Evolutionary conservation across 352 stramenopile species (phyloP).

Genomic region (Aphanomyces astaci): DNA sequence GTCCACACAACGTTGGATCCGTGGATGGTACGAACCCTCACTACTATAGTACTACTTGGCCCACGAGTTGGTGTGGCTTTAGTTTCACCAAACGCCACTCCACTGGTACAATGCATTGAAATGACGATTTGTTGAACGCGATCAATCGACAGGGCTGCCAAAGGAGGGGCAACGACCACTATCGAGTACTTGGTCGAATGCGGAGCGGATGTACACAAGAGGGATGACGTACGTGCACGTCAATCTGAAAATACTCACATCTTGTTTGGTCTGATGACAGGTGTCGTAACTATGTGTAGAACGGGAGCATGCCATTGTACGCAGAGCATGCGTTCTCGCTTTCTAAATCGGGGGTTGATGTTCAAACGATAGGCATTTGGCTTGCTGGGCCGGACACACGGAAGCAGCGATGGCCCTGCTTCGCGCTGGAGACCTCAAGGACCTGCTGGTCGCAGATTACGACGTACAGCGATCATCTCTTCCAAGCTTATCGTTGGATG

Average conservation of each 20-base stretch:
- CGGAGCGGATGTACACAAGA: slow-evolving; percentile 39
- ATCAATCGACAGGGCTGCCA: slow-evolving; percentile 41
- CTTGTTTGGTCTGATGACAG: neutral
- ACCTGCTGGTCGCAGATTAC: slow-evolving; percentile 63
- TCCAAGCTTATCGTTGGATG: neutral
- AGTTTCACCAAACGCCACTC: slow-evolving; percentile 61
- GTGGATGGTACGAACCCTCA: slow-evolving; percentile 50
- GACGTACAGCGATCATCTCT: slow-evolving; percentile 28
- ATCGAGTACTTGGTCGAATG: slow-evolving; percentile 47
- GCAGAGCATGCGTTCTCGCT: no score
- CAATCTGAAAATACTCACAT: neutral
- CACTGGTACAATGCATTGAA: slow-evolving; percentile 43
- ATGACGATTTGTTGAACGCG: neutral
- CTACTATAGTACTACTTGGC: neutral
- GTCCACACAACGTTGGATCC: slow-evolving; percentile 47
- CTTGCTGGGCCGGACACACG: slow-evolving; percentile 58
- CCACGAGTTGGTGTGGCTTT: neutral
- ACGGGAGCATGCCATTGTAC: slow-evolving; percentile 61
- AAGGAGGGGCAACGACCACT: slow-evolving; percentile 40
- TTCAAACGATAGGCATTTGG: slow-evolving; percentile 58
- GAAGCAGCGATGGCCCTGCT: slow-evolving; percentile 46
- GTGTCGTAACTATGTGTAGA: slow-evolving; percentile 25
- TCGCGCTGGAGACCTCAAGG: slow-evolving; percentile 38
- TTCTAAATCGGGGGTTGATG: no score
- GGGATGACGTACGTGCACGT: slow-evolving; percentile 38